Conservation (phyloP, 345 rosid genomes). For the Trapa bicornis region DNA sequence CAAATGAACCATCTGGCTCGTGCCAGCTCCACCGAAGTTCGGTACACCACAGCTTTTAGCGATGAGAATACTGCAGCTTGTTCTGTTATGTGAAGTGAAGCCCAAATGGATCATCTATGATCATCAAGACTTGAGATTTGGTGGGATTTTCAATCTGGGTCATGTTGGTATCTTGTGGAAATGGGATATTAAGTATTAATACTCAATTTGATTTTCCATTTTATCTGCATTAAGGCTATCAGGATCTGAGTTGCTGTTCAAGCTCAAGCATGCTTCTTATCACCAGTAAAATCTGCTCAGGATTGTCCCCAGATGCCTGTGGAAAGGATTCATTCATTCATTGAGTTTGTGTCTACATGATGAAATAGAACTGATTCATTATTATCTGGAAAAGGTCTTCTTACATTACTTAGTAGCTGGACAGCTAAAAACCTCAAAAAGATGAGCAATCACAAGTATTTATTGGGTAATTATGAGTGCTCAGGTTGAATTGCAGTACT, state of each 20-base stretch:
- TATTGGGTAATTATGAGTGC: constrained; percentile 8
- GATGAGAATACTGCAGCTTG: constrained; percentile 76
- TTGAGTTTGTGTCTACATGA: too few species aligned
- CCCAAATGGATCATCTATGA: not conserved
- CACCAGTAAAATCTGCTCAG: too few species aligned
- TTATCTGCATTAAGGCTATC: too few species aligned
- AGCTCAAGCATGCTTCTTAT: too few species aligned
- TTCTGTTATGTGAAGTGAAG: constrained; percentile 45
- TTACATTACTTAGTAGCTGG: too few species aligned
- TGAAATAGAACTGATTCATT: too few species aligned
- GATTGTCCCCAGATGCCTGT: too few species aligned
- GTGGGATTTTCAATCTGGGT: not conserved
- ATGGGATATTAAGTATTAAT: not conserved
- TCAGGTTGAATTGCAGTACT: not conserved
- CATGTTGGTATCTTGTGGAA: not conserved
- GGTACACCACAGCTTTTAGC: constrained; percentile 93
- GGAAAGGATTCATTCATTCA: not conserved
- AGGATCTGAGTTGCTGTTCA: too few species aligned
- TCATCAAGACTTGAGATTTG: not conserved
- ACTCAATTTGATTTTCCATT: not conserved
- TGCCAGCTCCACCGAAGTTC: constrained; percentile 90
- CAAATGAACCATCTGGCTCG: constrained; percentile 58
- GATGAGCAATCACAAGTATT: constrained; percentile 11
- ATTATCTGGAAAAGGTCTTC: too few species aligned
- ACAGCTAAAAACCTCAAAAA: constrained; percentile 1